Evolutionary conservation across 75 land plant species (phyloP).

Genomic region (Sequoia sempervirens): DNA sequence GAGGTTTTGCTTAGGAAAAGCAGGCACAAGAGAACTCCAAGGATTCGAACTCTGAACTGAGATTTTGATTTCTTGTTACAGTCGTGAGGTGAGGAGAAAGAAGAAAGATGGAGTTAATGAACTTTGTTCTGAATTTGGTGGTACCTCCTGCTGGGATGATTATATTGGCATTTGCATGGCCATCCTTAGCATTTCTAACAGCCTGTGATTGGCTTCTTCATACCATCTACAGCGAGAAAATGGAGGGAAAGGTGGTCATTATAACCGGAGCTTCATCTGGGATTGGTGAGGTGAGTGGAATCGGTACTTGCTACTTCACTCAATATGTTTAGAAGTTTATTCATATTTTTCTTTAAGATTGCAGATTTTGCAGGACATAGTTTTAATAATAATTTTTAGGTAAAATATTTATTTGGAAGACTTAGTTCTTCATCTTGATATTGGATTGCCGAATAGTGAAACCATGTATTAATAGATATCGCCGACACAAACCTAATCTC

Average conservation of each 20-base stretch:
- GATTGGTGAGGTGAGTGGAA: slow-evolving; percentile 72
- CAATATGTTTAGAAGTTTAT: background rate
- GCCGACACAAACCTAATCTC: too few relatives aligned
- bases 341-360: background rate
- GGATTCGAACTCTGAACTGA: background rate
- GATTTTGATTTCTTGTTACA: background rate
- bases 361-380: background rate
- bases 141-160: slow-evolving; percentile 65
- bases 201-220: slow-evolving; percentile 40
- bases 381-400: background rate
- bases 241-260: slow-evolving; percentile 77
- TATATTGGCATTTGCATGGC: slow-evolving; percentile 73
- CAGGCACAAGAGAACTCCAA: background rate
- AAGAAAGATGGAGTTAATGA: slow-evolving; percentile 58
- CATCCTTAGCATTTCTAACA: slow-evolving; percentile 48
- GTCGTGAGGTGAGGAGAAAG: background rate
- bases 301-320: background rate
- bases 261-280: slow-evolving; percentile 96
- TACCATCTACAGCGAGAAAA: slow-evolving; percentile 30
- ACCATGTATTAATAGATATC: background rate
- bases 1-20: background rate
- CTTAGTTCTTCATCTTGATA: background rate
- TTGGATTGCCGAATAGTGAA: background rate
- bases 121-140: slow-evolving; percentile 49
- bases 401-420: background rate